Conservation (phyloP, 2,329 filamentous ascomycete genomes). For the Penicillium sp. region DNA sequence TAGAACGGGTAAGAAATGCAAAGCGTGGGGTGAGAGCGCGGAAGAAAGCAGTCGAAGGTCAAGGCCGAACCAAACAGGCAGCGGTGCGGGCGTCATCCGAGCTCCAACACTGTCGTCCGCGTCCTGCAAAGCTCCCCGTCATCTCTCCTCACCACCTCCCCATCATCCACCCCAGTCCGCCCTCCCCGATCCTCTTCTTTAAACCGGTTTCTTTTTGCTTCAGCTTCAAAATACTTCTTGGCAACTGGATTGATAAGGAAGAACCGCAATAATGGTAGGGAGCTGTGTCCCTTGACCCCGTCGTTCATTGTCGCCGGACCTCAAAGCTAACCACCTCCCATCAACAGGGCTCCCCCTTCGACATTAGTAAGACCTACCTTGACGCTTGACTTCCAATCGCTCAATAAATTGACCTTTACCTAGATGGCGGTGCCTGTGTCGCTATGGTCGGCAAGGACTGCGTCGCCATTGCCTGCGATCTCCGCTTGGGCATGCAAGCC, state of each 20-base stretch:
- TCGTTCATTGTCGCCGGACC: conserved; percentile 19
- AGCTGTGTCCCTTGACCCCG: conserved; percentile 17
- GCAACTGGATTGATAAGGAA: conserved; percentile 20
- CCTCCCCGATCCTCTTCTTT: conserved; percentile 12
- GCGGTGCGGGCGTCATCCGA: conserved; percentile 40
- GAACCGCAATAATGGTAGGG: conserved; percentile 29
- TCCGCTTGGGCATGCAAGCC: conserved; percentile 93
- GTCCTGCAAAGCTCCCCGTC: conserved; percentile 34
- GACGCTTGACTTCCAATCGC: conserved; percentile 9
- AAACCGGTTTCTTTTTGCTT: conserved; percentile 6
- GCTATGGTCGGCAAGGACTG: conserved; percentile 99
- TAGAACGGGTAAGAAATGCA: neutral
- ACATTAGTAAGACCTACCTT: conserved; percentile 72
- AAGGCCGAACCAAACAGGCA: conserved; percentile 29
- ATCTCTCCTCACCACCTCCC: conserved; percentile 27
- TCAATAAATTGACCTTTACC: conserved; percentile 16
- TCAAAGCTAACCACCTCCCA: conserved; percentile 40
- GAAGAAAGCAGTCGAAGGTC: conserved; percentile 32
- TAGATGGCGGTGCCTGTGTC: conserved; percentile 88
- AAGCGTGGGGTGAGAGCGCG: conserved; percentile 21
- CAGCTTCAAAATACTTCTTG: conserved; percentile 16
- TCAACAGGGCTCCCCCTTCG: conserved; percentile 81
- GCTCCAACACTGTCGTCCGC: conserved; percentile 23
- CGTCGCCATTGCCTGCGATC: conserved; percentile 98
- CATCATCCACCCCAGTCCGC: conserved; percentile 22